Base-by-base conservation (phyloP, 2,329 filamentous ascomycete species). In the Calonectria henricotiae region DNA sequence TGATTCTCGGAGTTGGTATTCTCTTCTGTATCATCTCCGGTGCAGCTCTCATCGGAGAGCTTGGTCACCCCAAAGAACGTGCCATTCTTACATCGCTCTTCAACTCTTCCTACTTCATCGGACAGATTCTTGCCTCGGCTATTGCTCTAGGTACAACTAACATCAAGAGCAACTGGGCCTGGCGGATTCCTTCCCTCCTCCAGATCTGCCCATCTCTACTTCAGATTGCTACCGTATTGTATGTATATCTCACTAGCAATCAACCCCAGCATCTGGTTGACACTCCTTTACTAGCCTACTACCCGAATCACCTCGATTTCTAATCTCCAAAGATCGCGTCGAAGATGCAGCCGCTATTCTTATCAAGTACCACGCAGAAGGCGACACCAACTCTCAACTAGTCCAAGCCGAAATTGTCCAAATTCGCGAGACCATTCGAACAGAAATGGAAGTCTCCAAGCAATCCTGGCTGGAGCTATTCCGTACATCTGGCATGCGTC, bases 1-100 rank as follows among this genome's bases (percentile, higher is more conserved):
- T 89, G 70, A 81, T 91, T 30, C 85, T 91, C n/a, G 89, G 89
- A n/a, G 86, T 88, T 27, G 89, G 89, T 17, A 89, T 91, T 60
- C 86, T 88, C 0, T 89, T 88, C 73, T 87, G 86, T 69, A 91
- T 90, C 71, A 87, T 90, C 41, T 86, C 88, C 2, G 89, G 87
- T 4, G 87, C 89, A 1, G 85, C 87, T 35, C 80, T 91, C 61
- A 88, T 91, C 30, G 89, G 88, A 79, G 89, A 91, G 76, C 81
- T 91, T 30, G 88, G 85, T 1, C 86, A 91, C 75, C 89, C 89
- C 5, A 90, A 89, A 76, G 89, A 91, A 78, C 87, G 89, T 70
- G 84, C 89, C 0, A 83, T 87, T n/a, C 74, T 91, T 64, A 76
- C 75, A 1, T 76, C 75, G 0, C 74, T 76, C 1, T 76, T 76